A percentile compares a stretch with the other conserved stretches of the same genome.
Evolutionary conservation across 345 rosid genomes (phyloP).

Genomic region (Excoecaria agallocha): DNA sequence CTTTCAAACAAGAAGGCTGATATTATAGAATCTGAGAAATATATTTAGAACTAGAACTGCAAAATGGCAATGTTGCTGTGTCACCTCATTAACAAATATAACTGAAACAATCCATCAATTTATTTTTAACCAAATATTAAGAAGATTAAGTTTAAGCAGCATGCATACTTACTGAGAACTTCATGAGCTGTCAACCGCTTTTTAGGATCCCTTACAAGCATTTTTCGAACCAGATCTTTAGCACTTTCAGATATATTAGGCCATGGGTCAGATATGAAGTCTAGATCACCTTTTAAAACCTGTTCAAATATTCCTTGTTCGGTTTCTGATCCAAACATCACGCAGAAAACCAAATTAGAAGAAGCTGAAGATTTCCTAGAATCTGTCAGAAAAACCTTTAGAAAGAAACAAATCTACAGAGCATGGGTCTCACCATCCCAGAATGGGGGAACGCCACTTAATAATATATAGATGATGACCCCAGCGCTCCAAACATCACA

Average conservation of each 20-base stretch:
- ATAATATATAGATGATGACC: slow-evolving; percentile 80
- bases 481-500: slow-evolving; percentile 99
- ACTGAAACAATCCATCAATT: neutral
- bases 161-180: slow-evolving; percentile 73
- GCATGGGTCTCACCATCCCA: slow-evolving; percentile 74
- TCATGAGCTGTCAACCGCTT: slow-evolving; percentile 79
- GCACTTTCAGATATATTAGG: slow-evolving; percentile 84
- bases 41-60: neutral
- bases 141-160: neutral
- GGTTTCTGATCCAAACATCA: slow-evolving; percentile 54
- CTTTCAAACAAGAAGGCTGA: neutral
- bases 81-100: neutral
- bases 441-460: slow-evolving; percentile 94
- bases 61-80: neutral
- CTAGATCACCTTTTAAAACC: slow-evolving; percentile 88
- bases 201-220: slow-evolving; percentile 81
- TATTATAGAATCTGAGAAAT: neutral
- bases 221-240: slow-evolving; percentile 79
- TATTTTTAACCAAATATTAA: neutral
- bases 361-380: slow-evolving; percentile 8
- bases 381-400: slow-evolving; percentile 9
- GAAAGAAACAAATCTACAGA: slow-evolving; percentile 4
- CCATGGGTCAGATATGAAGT: slow-evolving; percentile 95
- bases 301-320: slow-evolving; percentile 98
- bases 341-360: slow-evolving; percentile 21